Evolutionary conservation across 768 basidiomycete genomes (phyloP).

Genomic region (Phylloporus rhodoxanthus): DNA sequence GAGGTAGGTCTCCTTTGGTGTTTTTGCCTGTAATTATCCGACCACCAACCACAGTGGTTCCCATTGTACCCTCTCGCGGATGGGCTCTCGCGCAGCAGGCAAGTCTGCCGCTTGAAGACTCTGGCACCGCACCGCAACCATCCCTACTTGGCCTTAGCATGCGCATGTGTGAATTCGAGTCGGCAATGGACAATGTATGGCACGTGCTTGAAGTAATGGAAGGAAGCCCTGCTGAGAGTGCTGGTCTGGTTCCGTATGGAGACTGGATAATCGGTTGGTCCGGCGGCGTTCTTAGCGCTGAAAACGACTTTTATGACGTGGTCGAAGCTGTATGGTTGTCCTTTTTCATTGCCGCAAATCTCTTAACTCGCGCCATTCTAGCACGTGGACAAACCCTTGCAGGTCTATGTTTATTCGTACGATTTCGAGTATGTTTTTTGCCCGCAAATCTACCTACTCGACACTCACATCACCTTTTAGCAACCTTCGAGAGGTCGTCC

Average conservation of each 20-base stretch:
- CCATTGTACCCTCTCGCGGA: constrained; percentile 74
- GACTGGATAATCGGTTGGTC: constrained; percentile 87
- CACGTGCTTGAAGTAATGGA: constrained; percentile 96
- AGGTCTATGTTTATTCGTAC: constrained; percentile 94
- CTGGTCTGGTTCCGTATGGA: constrained; percentile 88
- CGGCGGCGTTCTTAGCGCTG: constrained; percentile 83
- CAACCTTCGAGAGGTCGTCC: constrained; percentile 84
- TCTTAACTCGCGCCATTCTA: constrained; percentile 28
- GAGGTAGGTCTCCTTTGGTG: constrained; percentile 45
- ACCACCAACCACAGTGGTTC: constrained; percentile 54
- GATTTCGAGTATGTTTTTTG: constrained; percentile 79
- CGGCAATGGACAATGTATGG: constrained; percentile 92
- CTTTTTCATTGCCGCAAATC: not conserved
- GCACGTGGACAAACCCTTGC: constrained; percentile 91
- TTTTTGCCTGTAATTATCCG: not conserved
- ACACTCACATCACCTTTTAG: constrained; percentile 36
- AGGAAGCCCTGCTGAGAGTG: constrained; percentile 93
- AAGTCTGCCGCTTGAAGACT: constrained; percentile 33
- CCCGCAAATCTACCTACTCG: not conserved
- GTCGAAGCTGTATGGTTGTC: constrained; percentile 74
- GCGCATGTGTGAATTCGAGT: constrained; percentile 87
- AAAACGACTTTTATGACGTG: constrained; percentile 94
- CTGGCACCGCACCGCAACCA: constrained; percentile 53
- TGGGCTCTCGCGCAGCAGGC: constrained; percentile 59
- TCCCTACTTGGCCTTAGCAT: constrained; percentile 92